These are phyloP conservation scores for Lipomyces oligophaga DNA, from an alignment of 805 yeast genomes.

Conservation along the genomic window DNA sequence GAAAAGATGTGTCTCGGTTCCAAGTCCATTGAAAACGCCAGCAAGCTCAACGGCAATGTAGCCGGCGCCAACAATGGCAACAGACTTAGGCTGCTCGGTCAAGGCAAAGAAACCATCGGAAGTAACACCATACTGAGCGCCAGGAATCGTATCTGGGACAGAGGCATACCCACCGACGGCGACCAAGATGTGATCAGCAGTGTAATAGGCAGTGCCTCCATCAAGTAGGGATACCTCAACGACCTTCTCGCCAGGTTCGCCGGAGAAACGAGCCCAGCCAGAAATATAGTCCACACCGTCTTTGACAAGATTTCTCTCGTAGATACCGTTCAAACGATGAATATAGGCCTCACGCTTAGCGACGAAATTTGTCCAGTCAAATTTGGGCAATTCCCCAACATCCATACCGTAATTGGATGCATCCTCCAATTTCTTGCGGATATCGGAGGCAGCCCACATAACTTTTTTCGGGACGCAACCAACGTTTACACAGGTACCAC, in stretches of 20 bases:
- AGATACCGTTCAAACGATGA: constrained; percentile 83
- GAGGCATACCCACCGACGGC: constrained; percentile 92
- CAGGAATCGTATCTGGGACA: constrained; percentile 65
- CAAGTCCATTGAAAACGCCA: constrained; percentile 87
- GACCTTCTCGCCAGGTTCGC: constrained; percentile 47
- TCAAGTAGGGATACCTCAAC: constrained; percentile 75
- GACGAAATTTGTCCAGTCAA: constrained; percentile 81
- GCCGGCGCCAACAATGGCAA: constrained; percentile 96
- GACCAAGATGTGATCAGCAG: constrained; percentile 78
- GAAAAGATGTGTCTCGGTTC: constrained; percentile 78
- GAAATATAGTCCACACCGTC: constrained; percentile 85
- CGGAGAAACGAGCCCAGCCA: constrained; percentile 79
- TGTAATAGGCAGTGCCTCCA: constrained; percentile 53
- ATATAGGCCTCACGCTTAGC: constrained; percentile 90
- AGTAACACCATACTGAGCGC: constrained; percentile 76
- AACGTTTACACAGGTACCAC: constrained; percentile 98
- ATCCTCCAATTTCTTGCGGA: constrained; percentile 69
- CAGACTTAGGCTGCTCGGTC: constrained; percentile 79
- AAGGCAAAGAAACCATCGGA: constrained; percentile 90
- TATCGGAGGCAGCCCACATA: constrained; percentile 96
- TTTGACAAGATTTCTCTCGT: constrained; percentile 77
- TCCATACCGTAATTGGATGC: constrained; percentile 81
- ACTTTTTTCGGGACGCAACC: constrained; percentile 99
- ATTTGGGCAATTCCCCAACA: constrained; percentile 55
- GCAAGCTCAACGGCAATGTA: constrained; percentile 95